Percentiles rank a stretch among this genome's conserved stretches.
phyloP scores from a whole-genome alignment of 352 stramenopile genomes.

The Phytophthora agathidicida region DNA sequence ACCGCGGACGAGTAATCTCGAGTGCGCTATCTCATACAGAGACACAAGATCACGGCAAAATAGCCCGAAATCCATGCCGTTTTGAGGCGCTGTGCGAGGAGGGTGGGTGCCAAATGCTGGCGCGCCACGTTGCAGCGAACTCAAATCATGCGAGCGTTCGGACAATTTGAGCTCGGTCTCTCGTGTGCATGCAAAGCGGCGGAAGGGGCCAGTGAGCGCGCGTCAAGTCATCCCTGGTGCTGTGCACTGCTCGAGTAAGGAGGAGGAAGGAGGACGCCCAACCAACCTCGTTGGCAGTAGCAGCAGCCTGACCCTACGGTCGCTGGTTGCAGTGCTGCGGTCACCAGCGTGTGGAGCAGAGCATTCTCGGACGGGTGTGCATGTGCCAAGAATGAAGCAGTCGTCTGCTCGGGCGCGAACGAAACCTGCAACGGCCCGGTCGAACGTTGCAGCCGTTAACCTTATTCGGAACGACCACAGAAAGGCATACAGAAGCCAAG shows the following conservation, averaged over 20 bases:
- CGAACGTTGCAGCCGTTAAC: constrained; percentile 16
- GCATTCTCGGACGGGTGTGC: constrained; percentile 18
- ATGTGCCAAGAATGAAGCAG: too few species aligned
- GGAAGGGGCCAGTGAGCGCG: constrained; percentile 26
- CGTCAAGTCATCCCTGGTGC: constrained; percentile 22
- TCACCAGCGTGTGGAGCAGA: constrained; percentile 4
- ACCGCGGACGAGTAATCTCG: neutral
- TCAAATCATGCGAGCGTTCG: constrained; percentile 21
- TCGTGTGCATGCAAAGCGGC: constrained; percentile 10
- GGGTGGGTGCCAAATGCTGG: constrained; percentile 15
- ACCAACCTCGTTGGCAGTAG: neutral
- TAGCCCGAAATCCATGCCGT: constrained; percentile 3
- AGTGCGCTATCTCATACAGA: constrained; percentile 10
- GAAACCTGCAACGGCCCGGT: constrained; percentile 26
- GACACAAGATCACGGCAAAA: constrained; percentile 17
- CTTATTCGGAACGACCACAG: constrained; percentile 27
- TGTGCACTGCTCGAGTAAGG: constrained; percentile 4
- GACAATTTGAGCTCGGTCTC: constrained; percentile 8
- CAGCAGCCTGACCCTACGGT: constrained; percentile 1
- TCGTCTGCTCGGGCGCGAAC: constrained; percentile 37
- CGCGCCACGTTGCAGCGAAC: constrained; percentile 22
- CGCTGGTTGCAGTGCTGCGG: constrained; percentile 7
- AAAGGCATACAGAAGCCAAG: constrained; percentile 5
- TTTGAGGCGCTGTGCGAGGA: constrained; percentile 9
- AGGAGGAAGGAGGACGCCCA: constrained; percentile 1